Base-by-base conservation (phyloP, 2,329 filamentous ascomycete genomes). In the Sphaerulina vaccinii region DNA sequence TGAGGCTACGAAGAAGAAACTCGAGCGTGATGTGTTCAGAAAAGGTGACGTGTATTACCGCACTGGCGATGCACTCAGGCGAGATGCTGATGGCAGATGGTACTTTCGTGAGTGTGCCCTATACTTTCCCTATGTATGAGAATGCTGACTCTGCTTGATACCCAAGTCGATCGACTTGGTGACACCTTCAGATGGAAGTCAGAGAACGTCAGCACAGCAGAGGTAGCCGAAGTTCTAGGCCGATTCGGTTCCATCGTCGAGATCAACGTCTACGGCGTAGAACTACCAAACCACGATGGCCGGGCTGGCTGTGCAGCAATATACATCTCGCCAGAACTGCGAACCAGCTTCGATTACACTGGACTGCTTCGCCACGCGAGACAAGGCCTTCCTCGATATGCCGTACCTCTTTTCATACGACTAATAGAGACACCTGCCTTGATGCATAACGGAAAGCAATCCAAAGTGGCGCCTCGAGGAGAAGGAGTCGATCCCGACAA, bases 221-320 rank as follows among this genome's bases (percentile, higher is more conserved):
- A 96, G 69, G 90, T 95, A n/a, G 80, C 85, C 13, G 82, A 90
- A 64, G 82, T 82, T 0, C 70, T 96, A 0, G 85, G 87, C 11
- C 71, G 75, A 0, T 86, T 90, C 64, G 75, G 83, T 0, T 74
- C 75, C 1, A 77, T 95, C n/a, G 73, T 79, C 21, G 90, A 95
- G 72, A 86, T 87, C 24, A 95, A 95, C 62, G 90, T 95, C 10
- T 95, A 95, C 64, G 90, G 90, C 33, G 87, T 95, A 2, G 70
- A 82, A 36, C 71, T 95, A 6, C 89, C 90, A 0, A 78, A 87
- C 58, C 88, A 95, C 65, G 90, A 95, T 63, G 90, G 90, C 16
- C 79, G 89, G 22, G 89, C 88, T 0, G 90, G 90, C 2, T 95
- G 90, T 62, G 90, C 85, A 0, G 86, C 88, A 5, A 68, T 86